These are phyloP conservation scores for Suhomyces prunicola DNA, from an alignment of 805 yeast species.

Conservation along the genomic window DNA sequence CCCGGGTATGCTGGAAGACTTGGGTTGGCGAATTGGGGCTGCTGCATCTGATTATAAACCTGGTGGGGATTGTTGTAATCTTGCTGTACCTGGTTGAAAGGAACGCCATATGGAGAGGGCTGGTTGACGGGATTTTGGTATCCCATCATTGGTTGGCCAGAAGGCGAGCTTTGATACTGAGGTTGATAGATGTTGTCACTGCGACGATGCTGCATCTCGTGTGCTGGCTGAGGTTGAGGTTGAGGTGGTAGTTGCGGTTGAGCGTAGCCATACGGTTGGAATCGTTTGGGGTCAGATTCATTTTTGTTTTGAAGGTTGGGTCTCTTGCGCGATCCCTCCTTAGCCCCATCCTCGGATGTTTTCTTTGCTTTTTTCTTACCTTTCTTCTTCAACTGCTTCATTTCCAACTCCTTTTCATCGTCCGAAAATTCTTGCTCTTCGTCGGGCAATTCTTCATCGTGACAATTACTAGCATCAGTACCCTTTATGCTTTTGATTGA, in stretches of 20 bases:
- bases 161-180: not conserved
- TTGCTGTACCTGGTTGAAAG: constrained; percentile 17
- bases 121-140: not conserved
- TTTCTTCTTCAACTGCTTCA: constrained; percentile 61
- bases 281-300: constrained; percentile 10
- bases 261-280: constrained; percentile 22
- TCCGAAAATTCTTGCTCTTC: constrained; percentile 95
- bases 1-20: constrained; percentile 1
- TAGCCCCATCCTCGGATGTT: constrained; percentile 13
- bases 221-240: not conserved
- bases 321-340: constrained; percentile 1
- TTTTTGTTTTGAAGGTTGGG: not conserved
- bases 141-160: not conserved
- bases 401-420: constrained; percentile 81
- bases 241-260: constrained; percentile 10
- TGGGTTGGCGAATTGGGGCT: not conserved
- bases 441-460: constrained; percentile 90
- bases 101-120: constrained; percentile 21
- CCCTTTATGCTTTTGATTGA: constrained; percentile 71
- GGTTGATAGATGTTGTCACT: not conserved
- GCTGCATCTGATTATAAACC: constrained; percentile 4
- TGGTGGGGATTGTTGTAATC: constrained; percentile 6
- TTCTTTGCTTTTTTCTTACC: constrained; percentile 43
- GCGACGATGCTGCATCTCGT: not conserved
- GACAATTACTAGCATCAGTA: constrained; percentile 90